Base-by-base conservation (phyloP, 345 rosid genomes). In the Rhodamnia argentea region DNA sequence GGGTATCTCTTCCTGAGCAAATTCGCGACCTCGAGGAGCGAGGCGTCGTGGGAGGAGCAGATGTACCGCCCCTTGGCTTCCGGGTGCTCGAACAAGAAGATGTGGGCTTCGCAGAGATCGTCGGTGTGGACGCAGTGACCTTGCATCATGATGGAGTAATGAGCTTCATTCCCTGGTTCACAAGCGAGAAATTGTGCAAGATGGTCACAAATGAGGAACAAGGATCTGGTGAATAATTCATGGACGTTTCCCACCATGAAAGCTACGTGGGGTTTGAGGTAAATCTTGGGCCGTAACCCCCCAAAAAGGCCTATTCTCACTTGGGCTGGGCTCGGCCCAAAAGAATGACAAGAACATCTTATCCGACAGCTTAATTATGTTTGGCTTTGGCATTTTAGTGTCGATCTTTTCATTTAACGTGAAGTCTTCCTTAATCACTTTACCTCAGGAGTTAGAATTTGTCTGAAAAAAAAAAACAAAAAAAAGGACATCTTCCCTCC, bases 41-140 rank as follows among this genome's bases (percentile, higher is more conserved):
- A 90, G 10, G 94, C 98, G 24, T 88, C 90, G 42, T 95, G 90
- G 14, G 98, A 91, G 82, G 93, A 94, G 89, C 99, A 94, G 57
- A 97, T 87, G 89, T 96, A 97, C 10, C 99, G 95, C 52, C 99
- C 99, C 85, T 94, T 89, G 4, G 99, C 96, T 32, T 86, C 81
- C 10, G 93, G 95, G 83, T 94, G 64, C 91, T 97, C 97, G 64
- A 75, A 96, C 87, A 95, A 83, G 90, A 89, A 95, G 82, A 96
- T 93, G 85, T 97, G 99, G 44, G 97, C 86, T 55, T 85, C 92
- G 92, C 98, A 94, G n/a, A 96, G 93, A 86, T 97, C 99, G 84
- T 96, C 99, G 88, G 96, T 88, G 84, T 97, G 99, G 58, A 96
- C 96, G 62, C 89, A 97, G 27, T 97, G 94, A 44, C 99, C 97